phyloP scores from a whole-genome alignment of 108 stramenopile genomes.

The Phaeodactylum tricornutum region DNA sequence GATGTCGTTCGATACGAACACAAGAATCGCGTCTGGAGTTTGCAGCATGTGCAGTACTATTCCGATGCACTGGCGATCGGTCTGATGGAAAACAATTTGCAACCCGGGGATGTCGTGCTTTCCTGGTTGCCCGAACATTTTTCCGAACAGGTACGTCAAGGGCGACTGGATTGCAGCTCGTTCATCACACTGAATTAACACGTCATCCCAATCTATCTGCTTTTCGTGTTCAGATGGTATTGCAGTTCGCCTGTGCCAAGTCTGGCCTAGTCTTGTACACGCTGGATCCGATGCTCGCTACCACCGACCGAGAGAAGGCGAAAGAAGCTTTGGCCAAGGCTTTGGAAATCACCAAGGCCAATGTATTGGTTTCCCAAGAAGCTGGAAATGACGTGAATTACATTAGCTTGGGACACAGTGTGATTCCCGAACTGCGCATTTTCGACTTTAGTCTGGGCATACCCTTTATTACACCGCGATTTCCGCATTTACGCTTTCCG shows the following conservation, averaged over 20 bases:
- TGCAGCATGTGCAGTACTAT: constrained; percentile 67
- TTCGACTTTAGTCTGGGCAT: constrained; percentile 71
- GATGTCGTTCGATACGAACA: constrained; percentile 80
- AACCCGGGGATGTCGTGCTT: constrained; percentile 81
- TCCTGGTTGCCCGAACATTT: constrained; percentile 71
- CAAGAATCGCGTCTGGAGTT: constrained; percentile 78
- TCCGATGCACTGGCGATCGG: constrained; percentile 75
- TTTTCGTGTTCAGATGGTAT: constrained; percentile 51
- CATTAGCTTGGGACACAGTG: constrained; percentile 47
- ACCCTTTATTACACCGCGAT: constrained; percentile 79
- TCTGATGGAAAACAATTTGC: constrained; percentile 65
- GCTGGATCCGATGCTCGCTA: constrained; percentile 64
- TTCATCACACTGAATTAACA: not conserved
- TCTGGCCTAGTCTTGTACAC: constrained; percentile 72
- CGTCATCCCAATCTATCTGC: constrained; percentile 3
- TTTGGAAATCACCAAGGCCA: constrained; percentile 72
- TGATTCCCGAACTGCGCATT: constrained; percentile 70
- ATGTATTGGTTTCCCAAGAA: constrained; percentile 72
- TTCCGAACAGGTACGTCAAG: constrained; percentile 79
- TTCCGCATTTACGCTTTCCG: constrained; percentile 72
- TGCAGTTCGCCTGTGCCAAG: constrained; percentile 88
- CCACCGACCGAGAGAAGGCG: constrained; percentile 43
- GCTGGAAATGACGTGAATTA: constrained; percentile 79
- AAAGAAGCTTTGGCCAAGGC: constrained; percentile 57
- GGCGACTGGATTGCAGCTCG: no score